Base-by-base conservation (phyloP, 768 basidiomycete genomes). In the Psilocybe cyanescens region DNA sequence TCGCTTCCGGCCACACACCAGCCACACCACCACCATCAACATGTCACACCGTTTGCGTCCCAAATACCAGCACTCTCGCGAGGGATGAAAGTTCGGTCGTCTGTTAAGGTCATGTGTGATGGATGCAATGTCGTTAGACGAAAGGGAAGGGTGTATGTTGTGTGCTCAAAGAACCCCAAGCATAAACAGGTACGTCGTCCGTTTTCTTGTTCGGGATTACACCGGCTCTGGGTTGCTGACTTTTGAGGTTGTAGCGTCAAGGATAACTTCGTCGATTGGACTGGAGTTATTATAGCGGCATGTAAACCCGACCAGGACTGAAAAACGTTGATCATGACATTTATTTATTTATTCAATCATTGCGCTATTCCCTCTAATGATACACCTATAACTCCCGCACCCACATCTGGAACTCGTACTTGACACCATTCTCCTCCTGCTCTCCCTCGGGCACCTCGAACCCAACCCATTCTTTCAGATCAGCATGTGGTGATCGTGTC, bases 361-460 rank as follows among this genome's bases (percentile, higher is more conserved):
- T 8, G 8, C 8, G 4, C 16, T 17, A 2, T 24, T 12, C n/a
- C 33, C 30, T 37, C 29, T 24, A 56, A 61, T 55, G 28, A 59
- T 44, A 55, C 64, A 53, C 19, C 31, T 58, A 37, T n/a, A n/a
- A 47, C 17, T 70, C 72, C 55, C 85, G 83, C 53, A 86, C 81
- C 97, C 97, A 99, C 95, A 99, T 95, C 79, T 99, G 93, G 75
- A 89, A 97, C 77, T 93, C 91, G 73, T 96, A 99, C 65, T 83
- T 80, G 48, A 94, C 79, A 8, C 89, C 93, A 57, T 91, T 90
- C 75, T 97, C 95, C 72, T 87, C 86, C 73, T 92, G 89, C 68
- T 85, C 76, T 3, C 92, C 94, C 63, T 81, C 78, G 11, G 89
- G 83, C 51, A 96, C 92, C 9, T 89, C 85, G 68, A 90, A 91